Base-by-base conservation (phyloP, 768 basidiomycete species). In the Agaricus bisporus region DNA sequence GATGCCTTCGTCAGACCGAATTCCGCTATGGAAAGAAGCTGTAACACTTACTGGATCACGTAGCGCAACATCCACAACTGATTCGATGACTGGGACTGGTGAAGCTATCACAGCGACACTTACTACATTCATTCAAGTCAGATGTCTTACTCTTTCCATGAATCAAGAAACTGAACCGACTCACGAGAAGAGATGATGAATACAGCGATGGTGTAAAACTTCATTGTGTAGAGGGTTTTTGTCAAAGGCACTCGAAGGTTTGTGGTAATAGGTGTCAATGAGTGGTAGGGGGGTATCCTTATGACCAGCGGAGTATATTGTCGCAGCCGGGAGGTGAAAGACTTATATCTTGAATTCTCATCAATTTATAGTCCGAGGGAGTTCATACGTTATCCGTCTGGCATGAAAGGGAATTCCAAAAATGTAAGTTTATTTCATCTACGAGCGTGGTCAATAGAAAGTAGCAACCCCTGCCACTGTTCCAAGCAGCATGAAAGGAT, bases 161-260 rank as follows among this genome's bases (percentile, higher is more conserved):
- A 15, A 17, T 2, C n/a, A 25, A 10, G 9, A 42, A 35, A 46
- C 6, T 22, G 18, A 43, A n/a, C 18, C 18, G 28, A 43, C 52
- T 17, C 47, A 54, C 52, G 46, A n/a, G 45, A 47, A 20, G 52
- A 54, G 12, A 54, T 10, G 26, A 54, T 47, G n/a, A 54, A 47
- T 17, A 45, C 42, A 5, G n/a, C 20, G 18, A 51, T 17, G 28
- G 43, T 8, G 42, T 20, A 32, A 28, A 20, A 51, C 29, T 51
- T 51, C 50, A 51, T 51, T 12, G 32, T 12, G 32, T 36, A n/a
- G n/a, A 5, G 2, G 12, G 4, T 11, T 17, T 17, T 29, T 18
- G 20, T 48, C 17, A 48, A 48, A 48, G 22, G 36, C 20, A 48
- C 8, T 26, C 32, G 11, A 6, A 11, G 32, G 11, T 32, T 32